Base-by-base conservation (phyloP, 805 yeast species). In the Peterozyma xylosa region DNA sequence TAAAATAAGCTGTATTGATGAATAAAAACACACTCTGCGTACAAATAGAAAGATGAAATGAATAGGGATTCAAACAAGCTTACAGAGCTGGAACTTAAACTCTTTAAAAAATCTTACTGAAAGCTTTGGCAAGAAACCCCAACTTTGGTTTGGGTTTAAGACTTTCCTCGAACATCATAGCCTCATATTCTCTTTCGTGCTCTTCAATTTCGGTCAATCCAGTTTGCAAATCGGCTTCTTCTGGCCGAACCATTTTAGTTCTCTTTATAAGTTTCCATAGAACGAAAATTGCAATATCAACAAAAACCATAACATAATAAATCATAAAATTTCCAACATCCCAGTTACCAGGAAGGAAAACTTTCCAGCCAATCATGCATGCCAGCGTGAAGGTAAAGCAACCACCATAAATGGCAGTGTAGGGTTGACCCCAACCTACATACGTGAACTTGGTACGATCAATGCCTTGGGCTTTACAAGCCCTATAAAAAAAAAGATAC, bases 401-500 rank as follows among this genome's bases (percentile, higher is more conserved):
- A 43, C 62, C 16, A 50, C 45, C 53, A 35, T 53, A 43, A 29
- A 48, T 43, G 2, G 63, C 61, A 17, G 63, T 61, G 35, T 48
- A 60, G 30, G 66, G 66, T 45, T 62, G 66, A 48, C 66, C 62
- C 74, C 76, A 74, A 3, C 80, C 69, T 45, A 60, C 68, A 58
- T 73, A 74, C 5, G 81, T 76, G 48, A 59, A 42, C 2, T 57
- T 58, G 37, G 46, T 49, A 42, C 78, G 69, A 58, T 68, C 74
- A 17, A 76, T 50, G 14, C 71, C 70, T 53, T 85, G 88, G 1
- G 68, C 77, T 41, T 64, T 57, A 53, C 81, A 73, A 1, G 85
- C 89, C 46, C 73, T 70, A 59, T 78, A 74, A 62, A 83, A 86
- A 40, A 78, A 70, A 30, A 81, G 50, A 54, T 78, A 86, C 15